phyloP scores from a whole-genome alignment of 2,329 filamentous ascomycete species.

The Talaromyces sp. region DNA sequence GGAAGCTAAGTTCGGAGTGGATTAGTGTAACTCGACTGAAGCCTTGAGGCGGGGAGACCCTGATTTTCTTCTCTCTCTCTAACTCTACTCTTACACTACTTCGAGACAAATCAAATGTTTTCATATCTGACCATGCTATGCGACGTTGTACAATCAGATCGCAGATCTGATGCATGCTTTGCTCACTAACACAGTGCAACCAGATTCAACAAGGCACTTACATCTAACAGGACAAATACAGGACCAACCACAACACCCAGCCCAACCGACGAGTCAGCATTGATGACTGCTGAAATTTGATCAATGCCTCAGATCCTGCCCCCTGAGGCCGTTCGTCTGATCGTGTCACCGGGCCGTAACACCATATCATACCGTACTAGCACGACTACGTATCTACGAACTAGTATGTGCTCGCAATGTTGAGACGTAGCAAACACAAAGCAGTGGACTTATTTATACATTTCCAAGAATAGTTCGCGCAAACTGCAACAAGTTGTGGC shows the following conservation, averaged over 20 bases:
- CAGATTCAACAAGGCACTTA: neutral
- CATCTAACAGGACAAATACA: neutral
- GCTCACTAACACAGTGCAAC: neutral
- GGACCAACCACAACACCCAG: neutral
- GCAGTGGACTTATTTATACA: neutral
- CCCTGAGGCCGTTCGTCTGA: neutral
- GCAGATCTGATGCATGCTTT: neutral
- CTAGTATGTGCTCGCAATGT: neutral
- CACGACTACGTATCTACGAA: neutral
- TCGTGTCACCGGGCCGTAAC: neutral
- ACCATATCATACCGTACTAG: neutral
- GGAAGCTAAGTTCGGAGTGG: conserved; percentile 7
- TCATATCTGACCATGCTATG: too few species aligned
- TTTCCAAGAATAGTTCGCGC: neutral
- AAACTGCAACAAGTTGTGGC: neutral
- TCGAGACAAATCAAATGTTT: too few species aligned
- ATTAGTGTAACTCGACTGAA: neutral
- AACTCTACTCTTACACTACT: too few species aligned
- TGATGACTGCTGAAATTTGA: neutral
- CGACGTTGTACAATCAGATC: neutral
- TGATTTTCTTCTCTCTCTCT: neutral
- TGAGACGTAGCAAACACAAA: too few species aligned
- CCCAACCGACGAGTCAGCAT: neutral
- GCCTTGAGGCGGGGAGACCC: neutral
- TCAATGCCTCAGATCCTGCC: neutral